Evolutionary conservation across 352 stramenopile genomes (phyloP), one percentile per base, ranked within the genome.

Genomic region (Phytopythium mirpurense): DNA sequence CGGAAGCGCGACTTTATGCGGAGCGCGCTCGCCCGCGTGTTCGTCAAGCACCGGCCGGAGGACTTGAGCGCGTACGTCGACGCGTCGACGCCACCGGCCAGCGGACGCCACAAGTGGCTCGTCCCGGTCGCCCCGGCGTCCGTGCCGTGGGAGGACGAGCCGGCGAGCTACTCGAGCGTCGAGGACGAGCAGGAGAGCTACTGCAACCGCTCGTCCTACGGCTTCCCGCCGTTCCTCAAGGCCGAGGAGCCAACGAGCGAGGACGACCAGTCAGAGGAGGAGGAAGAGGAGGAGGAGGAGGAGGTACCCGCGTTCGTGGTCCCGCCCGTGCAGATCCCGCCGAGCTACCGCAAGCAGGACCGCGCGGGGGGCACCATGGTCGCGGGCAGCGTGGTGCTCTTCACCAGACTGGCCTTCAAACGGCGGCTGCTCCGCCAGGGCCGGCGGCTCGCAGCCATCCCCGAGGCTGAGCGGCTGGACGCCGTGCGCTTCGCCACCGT

Each of bases 341-440:
- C 37, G 0, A 67, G 34, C 2, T 72, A 76, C 46, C 64, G 48
- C 21, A 57, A 36, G 2, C 67, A 72, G 31, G 67, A 76, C 21
- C 64, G 44, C 15, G 40, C 59, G 2, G 67, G 67, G 9, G 67
- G 67, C 23, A 47, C 68, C 10, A 40, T 76, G 21, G 67, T 76
- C 9, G 67, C 56, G 32, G 67, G 63, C 31, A 15, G 60, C 7
- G 34, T 49, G 29, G 67, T 76, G 12, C 14, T 70, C 34, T 76
- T 70, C 42, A 76, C 67, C 0, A 59, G 68, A 23, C 58, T 53
- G 57, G 67, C 57, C 1, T 76, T 72, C 44, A 76, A 76, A 34
- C 48, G 54, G 5, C 43, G 65, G 38, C 35, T 70, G 46, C 31
- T 50, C 19, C 51, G 47, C 18, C 43, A 64, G 44, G 41, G 47